phyloP scores from a whole-genome alignment of 148 eudicot genomes.

The Amaranthus cruentus region DNA sequence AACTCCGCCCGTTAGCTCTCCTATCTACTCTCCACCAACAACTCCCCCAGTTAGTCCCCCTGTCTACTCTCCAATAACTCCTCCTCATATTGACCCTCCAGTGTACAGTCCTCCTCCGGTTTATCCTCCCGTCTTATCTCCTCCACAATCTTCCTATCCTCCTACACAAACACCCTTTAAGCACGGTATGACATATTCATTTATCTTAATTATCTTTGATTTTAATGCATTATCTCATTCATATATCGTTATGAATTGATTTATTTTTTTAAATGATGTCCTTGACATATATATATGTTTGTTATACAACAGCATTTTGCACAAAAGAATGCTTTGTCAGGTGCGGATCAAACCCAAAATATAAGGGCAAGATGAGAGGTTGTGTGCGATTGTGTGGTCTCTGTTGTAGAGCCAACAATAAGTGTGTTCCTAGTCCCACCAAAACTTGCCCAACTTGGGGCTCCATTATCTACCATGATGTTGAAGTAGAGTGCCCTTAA shows the following conservation, averaged over 20 bases:
- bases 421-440: conserved; percentile 17
- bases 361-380: conserved; percentile 16
- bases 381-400: conserved; percentile 23
- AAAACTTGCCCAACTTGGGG: conserved; percentile 19
- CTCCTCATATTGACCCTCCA: no score
- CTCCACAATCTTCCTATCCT: conserved; percentile 8
- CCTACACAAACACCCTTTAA: conserved; percentile 2
- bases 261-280: neutral
- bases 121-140: neutral
- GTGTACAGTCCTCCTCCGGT: neutral
- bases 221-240: neutral
- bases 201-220: neutral
- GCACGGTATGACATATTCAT: neutral
- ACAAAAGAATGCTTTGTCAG: conserved; percentile 8
- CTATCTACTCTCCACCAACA: neutral
- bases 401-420: conserved; percentile 18
- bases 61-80: neutral
- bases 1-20: neutral
- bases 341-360: conserved; percentile 3
- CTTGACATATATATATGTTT: neutral
- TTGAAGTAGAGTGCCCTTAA: conserved; percentile 15
- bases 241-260: neutral
- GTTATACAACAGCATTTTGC: conserved; percentile 11
- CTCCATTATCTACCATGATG: conserved; percentile 20
- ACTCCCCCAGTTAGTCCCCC: neutral